Evolutionary conservation across 2,329 filamentous ascomycete genomes (phyloP).

Genomic region (Alternaria rosae): DNA sequence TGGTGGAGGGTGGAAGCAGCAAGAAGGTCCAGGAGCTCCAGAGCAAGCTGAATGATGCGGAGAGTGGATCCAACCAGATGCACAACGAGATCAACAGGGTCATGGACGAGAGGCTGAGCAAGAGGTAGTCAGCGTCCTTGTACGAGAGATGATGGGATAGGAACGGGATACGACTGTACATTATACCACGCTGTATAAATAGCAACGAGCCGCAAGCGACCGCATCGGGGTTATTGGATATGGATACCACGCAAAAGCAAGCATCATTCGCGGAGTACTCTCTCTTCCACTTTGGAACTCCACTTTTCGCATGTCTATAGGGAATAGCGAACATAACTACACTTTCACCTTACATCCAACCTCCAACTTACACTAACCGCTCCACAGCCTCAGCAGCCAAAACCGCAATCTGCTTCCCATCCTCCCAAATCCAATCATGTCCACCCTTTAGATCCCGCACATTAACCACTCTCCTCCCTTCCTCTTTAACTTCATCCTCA

Average conservation of each 20-base stretch:
- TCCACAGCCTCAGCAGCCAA: constrained; percentile 42
- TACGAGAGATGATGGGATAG: neutral
- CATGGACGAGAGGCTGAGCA: constrained; percentile 47
- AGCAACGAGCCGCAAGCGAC: constrained; percentile 30
- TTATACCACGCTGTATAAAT: constrained; percentile 43
- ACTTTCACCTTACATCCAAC: neutral
- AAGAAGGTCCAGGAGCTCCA: constrained; percentile 45
- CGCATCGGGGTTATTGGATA: constrained; percentile 29
- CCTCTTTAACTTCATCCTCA: constrained; percentile 32
- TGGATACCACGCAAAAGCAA: constrained; percentile 20
- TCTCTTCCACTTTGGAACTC: constrained; percentile 20
- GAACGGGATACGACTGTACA: constrained; percentile 33
- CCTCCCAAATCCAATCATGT: constrained; percentile 71
- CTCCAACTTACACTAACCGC: constrained; percentile 12
- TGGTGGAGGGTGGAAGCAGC: constrained; percentile 23
- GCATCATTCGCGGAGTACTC: constrained; percentile 19
- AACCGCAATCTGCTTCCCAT: constrained; percentile 64
- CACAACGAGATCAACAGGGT: constrained; percentile 43
- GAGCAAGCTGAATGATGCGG: constrained; percentile 32
- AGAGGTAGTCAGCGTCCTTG: constrained; percentile 24
- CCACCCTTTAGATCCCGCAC: constrained; percentile 61
- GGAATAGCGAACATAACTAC: constrained; percentile 4
- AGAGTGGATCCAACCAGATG: constrained; percentile 32
- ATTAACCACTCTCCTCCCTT: constrained; percentile 43
- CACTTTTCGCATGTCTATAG: constrained; percentile 23